Base-by-base conservation (phyloP, 208 protist genomes). In the Acanthamoeba triangularis region DNA sequence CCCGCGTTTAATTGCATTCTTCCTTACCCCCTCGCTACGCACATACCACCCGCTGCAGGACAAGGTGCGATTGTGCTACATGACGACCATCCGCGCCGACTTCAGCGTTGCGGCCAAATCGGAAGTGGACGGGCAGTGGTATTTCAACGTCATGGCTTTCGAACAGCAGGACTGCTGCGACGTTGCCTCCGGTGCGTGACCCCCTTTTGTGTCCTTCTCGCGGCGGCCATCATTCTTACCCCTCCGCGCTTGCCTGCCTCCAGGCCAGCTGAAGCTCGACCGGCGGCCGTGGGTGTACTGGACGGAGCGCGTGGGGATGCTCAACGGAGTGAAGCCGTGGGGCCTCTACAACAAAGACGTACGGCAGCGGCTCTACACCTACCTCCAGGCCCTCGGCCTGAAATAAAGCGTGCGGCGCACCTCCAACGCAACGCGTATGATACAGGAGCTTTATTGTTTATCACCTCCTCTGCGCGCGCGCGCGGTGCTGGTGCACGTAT, bases 331-430 rank as follows among this genome's bases (percentile, higher is more conserved):
- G 23, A 85, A 85, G 76, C 76, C 76, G 6, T 85, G 76, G 76
- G 76, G 76, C 30, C 76, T 85, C 76, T 85, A 85, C 76, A 85
- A 85, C 76, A 85, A 85, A 44, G 76, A 85, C 23, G 76, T 85
- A 5, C 8, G 76, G 52, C 76, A 85, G 76, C 76, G 76, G n/a
- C 76, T 85, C 41, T 85, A 85, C 76, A 56, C 76, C 41, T 30
- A 59, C 47, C 44, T 85, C 20, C n/a, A 85, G 8, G 41, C 33
- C 41, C 44, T 56, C 41, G 76, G 76, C 18, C 76, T 85, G 44
- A 85, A 56, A 82, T 82, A 23, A 61, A 6, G 20, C 5, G 54
- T 41, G 37, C 3, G 37, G 2, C 37, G 37, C 37, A 41, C 37
- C 37, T 3, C 37, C 37, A 41, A 41, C 37, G 37, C 37, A 1